phyloP scores from a whole-genome alignment of 2,329 filamentous ascomycete genomes.

The Chaetomiaceae sp. region DNA sequence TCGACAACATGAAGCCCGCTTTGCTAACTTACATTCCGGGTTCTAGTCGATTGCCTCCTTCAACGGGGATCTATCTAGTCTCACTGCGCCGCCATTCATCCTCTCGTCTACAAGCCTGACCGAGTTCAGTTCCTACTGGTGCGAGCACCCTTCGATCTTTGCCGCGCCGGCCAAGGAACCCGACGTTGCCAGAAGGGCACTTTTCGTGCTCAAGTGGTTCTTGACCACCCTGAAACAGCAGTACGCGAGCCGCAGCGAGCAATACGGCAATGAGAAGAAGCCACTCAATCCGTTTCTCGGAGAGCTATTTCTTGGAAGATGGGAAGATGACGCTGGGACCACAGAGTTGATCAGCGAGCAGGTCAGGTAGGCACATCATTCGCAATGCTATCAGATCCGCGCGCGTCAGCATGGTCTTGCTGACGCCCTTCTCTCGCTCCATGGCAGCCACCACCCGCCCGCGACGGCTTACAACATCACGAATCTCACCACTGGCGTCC shows the following conservation, averaged over 20 bases:
- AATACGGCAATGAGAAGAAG: conserved; percentile 90
- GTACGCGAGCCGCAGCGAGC: conserved; percentile 66
- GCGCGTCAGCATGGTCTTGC: neutral
- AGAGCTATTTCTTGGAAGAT: conserved; percentile 87
- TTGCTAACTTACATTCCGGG: neutral
- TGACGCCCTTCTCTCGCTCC: conserved; percentile 2
- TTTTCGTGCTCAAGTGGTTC: conserved; percentile 95
- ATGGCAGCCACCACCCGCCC: conserved; percentile 80
- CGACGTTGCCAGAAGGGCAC: conserved; percentile 72
- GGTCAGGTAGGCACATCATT: conserved; percentile 72
- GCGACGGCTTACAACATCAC: conserved; percentile 91
- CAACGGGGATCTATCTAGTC: conserved; percentile 72
- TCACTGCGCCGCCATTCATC: conserved; percentile 78
- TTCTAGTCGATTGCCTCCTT: conserved; percentile 68
- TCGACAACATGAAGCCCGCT: neutral
- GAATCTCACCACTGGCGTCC: conserved; percentile 76
- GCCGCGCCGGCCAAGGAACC: conserved; percentile 73
- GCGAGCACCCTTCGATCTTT: conserved; percentile 70
- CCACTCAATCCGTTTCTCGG: conserved; percentile 93
- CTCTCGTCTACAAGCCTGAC: conserved; percentile 71
- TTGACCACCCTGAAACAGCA: conserved; percentile 88
- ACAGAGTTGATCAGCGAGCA: conserved; percentile 90
- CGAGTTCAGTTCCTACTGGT: conserved; percentile 80
- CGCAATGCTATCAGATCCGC: too few species aligned
- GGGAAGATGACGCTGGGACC: conserved; percentile 74